A percentile compares a stretch with the other conserved stretches of the same genome.
Conservation (phyloP, 2,329 filamentous ascomycete genomes). For the Chaetomiaceae sp. region DNA sequence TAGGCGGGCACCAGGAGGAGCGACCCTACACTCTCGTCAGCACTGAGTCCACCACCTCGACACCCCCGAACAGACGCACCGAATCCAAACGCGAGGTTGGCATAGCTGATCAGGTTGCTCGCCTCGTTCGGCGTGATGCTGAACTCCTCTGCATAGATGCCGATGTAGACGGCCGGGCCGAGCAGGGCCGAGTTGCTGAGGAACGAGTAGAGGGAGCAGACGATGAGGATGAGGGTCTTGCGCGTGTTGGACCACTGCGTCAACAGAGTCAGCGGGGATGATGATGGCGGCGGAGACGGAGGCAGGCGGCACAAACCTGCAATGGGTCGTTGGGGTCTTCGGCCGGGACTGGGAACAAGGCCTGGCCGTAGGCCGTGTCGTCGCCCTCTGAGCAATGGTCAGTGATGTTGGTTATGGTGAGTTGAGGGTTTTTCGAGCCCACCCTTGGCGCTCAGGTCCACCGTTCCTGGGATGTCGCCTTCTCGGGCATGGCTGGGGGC, state of each 20-base stretch:
- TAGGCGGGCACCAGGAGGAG: constrained; percentile 52
- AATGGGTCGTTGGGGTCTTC: constrained; percentile 59
- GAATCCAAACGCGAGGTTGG: constrained; percentile 56
- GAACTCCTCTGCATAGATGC: constrained; percentile 47
- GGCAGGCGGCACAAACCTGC: constrained; percentile 33
- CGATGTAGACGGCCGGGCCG: constrained; percentile 53
- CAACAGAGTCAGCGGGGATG: neutral
- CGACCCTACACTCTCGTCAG: constrained; percentile 33
- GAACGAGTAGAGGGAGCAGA: constrained; percentile 51
- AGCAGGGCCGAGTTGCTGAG: constrained; percentile 50
- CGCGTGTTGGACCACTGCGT: constrained; percentile 47
- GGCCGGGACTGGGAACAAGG: constrained; percentile 56
- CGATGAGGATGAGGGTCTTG: constrained; percentile 51
- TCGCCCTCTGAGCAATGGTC: constrained; percentile 45
- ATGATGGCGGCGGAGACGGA: no score
- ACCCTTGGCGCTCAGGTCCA: constrained; percentile 16
- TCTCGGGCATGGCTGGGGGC: constrained; percentile 22
- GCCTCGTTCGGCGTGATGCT: constrained; percentile 43
- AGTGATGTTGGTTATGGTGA: neutral
- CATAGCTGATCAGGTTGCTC: constrained; percentile 52
- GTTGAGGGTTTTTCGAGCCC: neutral
- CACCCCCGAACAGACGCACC: constrained; percentile 29
- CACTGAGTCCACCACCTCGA: no score
- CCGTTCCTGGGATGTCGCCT: constrained; percentile 21
- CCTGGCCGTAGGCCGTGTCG: constrained; percentile 56